A percentile compares a stretch with the other conserved stretches of the same genome.
Evolutionary conservation across 495 filamentous ascomycete species (phyloP).

Genomic region (Tuber borchii): DNA sequence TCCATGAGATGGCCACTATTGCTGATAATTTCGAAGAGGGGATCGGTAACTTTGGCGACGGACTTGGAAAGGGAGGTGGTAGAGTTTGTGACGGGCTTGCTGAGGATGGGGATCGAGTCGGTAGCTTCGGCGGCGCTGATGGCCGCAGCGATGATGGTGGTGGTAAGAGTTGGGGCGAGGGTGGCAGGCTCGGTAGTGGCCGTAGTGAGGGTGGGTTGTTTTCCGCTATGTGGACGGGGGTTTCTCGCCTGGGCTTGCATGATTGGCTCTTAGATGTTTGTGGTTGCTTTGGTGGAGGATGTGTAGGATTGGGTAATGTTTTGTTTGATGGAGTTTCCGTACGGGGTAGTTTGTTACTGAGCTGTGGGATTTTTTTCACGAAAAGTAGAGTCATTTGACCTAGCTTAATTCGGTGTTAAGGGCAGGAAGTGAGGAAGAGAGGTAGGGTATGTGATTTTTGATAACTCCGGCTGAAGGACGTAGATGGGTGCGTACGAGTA

Average conservation of each 20-base stretch:
- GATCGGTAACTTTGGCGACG: neutral
- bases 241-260: neutral
- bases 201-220: neutral
- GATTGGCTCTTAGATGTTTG: neutral
- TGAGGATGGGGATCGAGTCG: neutral
- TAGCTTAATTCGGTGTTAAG: neutral
- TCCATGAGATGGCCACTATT: neutral
- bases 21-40: neutral
- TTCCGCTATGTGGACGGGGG: neutral
- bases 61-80: neutral
- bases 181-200: neutral
- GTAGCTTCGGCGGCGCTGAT: neutral
- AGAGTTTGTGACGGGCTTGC: neutral
- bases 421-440: neutral
- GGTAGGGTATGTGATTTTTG: neutral
- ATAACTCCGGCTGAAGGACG: neutral
- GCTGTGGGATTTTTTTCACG: neutral
- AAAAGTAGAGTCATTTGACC: neutral
- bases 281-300: neutral
- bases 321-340: neutral
- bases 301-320: neutral
- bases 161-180: neutral
- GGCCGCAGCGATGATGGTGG: neutral
- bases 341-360: neutral
- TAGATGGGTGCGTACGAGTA: no score